Evolutionary conservation across 2,329 filamentous ascomycete species (phyloP).

Genomic region (Trichoderma sp.): DNA sequence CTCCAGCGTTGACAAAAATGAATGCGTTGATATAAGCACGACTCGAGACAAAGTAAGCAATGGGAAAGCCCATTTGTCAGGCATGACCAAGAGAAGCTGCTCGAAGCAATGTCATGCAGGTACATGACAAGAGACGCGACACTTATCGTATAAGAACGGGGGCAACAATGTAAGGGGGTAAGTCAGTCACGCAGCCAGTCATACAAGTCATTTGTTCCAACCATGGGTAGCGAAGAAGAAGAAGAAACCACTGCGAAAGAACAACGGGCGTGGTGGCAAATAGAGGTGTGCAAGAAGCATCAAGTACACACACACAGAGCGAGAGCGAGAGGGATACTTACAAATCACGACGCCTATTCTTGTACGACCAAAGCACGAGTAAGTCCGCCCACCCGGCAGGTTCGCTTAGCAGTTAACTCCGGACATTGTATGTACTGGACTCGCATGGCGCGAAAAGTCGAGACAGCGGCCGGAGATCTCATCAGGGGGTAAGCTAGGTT

Average conservation of each 20-base stretch:
- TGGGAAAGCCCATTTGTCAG: background rate
- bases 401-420: background rate
- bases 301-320: background rate
- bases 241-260: background rate
- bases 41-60: background rate
- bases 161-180: background rate
- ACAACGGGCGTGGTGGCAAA: background rate
- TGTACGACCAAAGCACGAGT: background rate
- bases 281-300: background rate
- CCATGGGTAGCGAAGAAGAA: background rate
- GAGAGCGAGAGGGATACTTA: background rate
- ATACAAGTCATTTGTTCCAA: background rate
- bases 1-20: background rate
- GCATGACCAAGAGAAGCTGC: background rate
- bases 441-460: background rate
- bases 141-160: background rate
- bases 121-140: background rate
- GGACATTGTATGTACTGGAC: background rate
- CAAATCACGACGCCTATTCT: background rate
- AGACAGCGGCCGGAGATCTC: background rate
- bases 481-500: background rate
- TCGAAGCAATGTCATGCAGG: background rate
- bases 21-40: background rate
- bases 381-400: background rate
- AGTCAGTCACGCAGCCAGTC: background rate